Base-by-base conservation (phyloP, 371 early-diverging fungal species). In the Gilbertella persicaria region DNA sequence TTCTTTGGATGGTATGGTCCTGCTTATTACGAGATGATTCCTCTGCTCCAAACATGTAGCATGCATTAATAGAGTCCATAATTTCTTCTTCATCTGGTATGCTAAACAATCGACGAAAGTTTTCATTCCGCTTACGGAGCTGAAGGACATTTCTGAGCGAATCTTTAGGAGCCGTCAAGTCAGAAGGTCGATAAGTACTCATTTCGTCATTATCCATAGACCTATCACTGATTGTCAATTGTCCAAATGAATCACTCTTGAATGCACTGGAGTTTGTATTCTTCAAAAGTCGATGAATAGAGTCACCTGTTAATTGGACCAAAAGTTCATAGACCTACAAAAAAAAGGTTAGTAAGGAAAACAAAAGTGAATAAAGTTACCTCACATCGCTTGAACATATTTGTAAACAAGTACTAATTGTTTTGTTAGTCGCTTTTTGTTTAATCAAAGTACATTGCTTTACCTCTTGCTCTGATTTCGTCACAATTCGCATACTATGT, bases 371-470 rank as follows among this genome's bases (percentile, higher is more conserved):
- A 16, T 16, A 35, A 25, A 12, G 35, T 44, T 38, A 56, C 58
- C 25, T 63, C 95, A 63, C 97, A 96, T 16, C 98, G 83, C 50
- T 88, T 90, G 66, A 98, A 97, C 45, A 98, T 80, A 55, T 98
- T 98, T 7, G 93, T 85, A 56, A 98, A 97, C 48, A 88, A 68
- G 65, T 93, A 87, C 89, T 87, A 67, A 25, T 23, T 19, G 8
- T 17, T 14, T 28, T 39, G 45, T 25, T 16, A 48, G 20, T 26
- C 4, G 17, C 21, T 14, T 9, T 24, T 16, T 13, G 4, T 23
- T 13, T 46, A 39, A n/a, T n/a, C n/a, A n/a, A n/a, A n/a, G n/a
- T 46, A 14, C 21, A 23, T 35, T 2, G 19, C 12, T 17, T 25
- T 81, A 92, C 92, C 85, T 88, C 86, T 53, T 77, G 80, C 47